Conservation (phyloP, 2,329 filamentous ascomycete species). For the Phaeosphaeria sp. region DNA sequence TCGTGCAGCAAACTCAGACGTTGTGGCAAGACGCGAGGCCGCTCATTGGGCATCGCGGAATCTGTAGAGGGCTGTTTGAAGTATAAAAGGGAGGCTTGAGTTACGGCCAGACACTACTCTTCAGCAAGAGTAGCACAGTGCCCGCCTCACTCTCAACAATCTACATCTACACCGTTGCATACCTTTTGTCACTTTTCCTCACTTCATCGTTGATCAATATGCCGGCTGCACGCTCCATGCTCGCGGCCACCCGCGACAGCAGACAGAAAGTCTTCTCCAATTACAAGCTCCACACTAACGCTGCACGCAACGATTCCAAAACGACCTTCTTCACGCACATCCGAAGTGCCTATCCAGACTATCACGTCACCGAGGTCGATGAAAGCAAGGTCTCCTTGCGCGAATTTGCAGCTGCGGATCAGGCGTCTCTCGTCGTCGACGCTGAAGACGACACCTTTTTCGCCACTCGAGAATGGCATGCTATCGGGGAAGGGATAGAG, state of each 20-base stretch:
- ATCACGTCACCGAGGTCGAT: constrained; percentile 34
- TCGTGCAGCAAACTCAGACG: background rate
- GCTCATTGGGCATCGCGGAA: background rate
- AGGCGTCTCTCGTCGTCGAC: constrained; percentile 23
- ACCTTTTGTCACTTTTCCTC: constrained; percentile 3
- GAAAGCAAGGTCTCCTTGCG: constrained; percentile 20
- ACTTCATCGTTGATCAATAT: constrained; percentile 11
- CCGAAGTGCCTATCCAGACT: constrained; percentile 25
- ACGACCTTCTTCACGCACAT: constrained; percentile 21
- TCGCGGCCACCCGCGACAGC: constrained; percentile 9
- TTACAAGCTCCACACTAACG: constrained; percentile 28
- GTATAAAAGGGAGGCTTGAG: background rate
- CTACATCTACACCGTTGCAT: background rate
- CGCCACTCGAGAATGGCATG: constrained; percentile 23
- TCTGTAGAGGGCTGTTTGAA: background rate
- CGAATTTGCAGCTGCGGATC: constrained; percentile 30
- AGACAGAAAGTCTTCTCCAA: constrained; percentile 10
- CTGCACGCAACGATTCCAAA: constrained; percentile 30
- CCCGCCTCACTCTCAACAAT: background rate
- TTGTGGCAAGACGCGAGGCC: background rate
- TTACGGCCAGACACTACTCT: background rate
- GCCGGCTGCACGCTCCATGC: constrained; percentile 15
- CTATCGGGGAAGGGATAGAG: constrained; percentile 32
- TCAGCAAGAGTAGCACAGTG: background rate
- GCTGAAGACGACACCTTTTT: constrained; percentile 24